Evolutionary conservation across 768 basidiomycete genomes (phyloP).

Genomic region (Pleurotus ostreatus): DNA sequence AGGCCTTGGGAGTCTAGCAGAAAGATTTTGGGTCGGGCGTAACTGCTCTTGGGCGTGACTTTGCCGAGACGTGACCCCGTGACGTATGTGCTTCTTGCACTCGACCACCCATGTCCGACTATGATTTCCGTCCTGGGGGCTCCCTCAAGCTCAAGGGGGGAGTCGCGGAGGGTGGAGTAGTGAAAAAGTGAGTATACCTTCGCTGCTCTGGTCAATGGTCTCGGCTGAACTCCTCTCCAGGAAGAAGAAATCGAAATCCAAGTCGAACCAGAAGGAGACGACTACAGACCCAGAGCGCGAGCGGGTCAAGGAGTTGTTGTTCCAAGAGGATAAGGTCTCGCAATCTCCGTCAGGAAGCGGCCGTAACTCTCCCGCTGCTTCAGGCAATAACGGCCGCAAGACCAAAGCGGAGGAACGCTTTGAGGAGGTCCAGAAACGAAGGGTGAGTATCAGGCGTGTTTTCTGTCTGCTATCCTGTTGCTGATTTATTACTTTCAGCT

Average conservation of each 20-base stretch:
- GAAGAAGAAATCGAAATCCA: constrained; percentile 77
- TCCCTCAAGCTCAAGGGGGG: constrained; percentile 89
- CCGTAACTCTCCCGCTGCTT: constrained; percentile 56
- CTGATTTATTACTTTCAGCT: constrained; percentile 41
- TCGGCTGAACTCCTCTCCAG: constrained; percentile 30
- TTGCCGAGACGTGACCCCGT: constrained; percentile 1
- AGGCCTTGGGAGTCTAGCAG: neutral
- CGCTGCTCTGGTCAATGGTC: constrained; percentile 11
- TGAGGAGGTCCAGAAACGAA: constrained; percentile 77
- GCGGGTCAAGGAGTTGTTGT: constrained; percentile 44
- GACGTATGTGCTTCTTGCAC: constrained; percentile 10
- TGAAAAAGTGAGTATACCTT: constrained; percentile 64
- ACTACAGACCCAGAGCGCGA: constrained; percentile 36
- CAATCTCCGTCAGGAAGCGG: constrained; percentile 51
- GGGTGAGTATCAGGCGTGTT: constrained; percentile 44
- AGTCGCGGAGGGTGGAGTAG: constrained; percentile 71
- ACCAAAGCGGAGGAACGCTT: constrained; percentile 88
- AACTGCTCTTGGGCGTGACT: neutral
- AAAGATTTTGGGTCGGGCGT: neutral
- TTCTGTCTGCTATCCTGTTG: too few relatives aligned
- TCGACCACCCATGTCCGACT: constrained; percentile 64
- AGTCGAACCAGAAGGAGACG: constrained; percentile 42
- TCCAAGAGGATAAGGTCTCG: constrained; percentile 44
- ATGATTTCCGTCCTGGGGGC: constrained; percentile 81
- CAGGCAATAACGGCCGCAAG: constrained; percentile 51